Evolutionary conservation across 352 stramenopile species (phyloP), one percentile per base, ranked within the genome.

Genomic region (Phytopythium montanum): DNA sequence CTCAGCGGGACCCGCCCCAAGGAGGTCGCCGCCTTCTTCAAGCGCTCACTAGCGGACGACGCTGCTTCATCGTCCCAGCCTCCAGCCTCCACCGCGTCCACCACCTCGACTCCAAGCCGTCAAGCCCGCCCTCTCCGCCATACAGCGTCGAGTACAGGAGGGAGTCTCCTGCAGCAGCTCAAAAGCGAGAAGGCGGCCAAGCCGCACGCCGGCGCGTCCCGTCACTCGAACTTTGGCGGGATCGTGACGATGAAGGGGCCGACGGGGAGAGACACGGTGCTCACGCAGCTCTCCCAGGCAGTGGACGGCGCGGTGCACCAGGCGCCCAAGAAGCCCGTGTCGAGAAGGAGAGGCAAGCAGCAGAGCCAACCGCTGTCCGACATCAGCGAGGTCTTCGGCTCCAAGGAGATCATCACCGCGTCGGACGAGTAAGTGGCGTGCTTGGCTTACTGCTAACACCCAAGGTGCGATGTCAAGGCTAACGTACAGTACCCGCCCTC

Each of bases 191-290:
- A 89, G 50, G 60, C 61, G 33, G 50, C 66, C 60, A 58, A 70
- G 54, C 51, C 66, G 38, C 50, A 79, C 52, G 54, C 64, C 14
- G 59, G 68, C 21, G 86, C 79, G 8, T 69, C 71, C 36, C 80
- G 86, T 1, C 87, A 96, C 56, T 95, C 87, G 9, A 96, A 96
- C 61, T 96, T 96, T 71, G 87, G 87, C 25, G 87, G 87, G n/a
- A 73, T 94, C 54, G 65, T 94, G 54, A 88, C 72, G n/a, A 80
- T 94, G 38, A 73, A 89, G n/a, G 79, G 85, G 2, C 64, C 82
- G 0, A 93, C 78, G 6, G 85, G 85, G 1, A 68, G 79, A 23
- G 75, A 73, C 18, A 87, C 83, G 5, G 62, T 95, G 26, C 12
- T 95, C 29, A 90, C 85, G 0, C 82, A 91, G 54, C 88, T 94